Evolutionary conservation across 2,329 filamentous ascomycete species (phyloP).

Genomic region (Colletotrichum gigasporum): DNA sequence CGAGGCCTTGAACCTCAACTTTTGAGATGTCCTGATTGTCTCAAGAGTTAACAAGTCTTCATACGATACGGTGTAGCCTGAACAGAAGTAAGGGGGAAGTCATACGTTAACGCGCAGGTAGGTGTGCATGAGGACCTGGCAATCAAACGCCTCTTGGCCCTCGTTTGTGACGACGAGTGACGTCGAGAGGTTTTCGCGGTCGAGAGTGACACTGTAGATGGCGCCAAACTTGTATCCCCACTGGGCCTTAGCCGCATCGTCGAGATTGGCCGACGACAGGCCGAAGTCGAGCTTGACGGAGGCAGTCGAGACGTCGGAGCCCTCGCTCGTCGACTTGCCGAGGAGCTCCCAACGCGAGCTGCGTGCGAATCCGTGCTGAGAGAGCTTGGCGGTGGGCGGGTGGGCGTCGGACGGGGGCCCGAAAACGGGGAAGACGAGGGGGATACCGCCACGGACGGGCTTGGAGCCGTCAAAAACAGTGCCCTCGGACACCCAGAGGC

Average conservation of each 20-base stretch:
- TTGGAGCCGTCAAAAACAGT: conserved; percentile 88
- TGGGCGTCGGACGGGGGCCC: conserved; percentile 78
- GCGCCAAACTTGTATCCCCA: conserved; percentile 92
- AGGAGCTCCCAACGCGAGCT: conserved; percentile 93
- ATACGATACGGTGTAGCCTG: too few relatives aligned
- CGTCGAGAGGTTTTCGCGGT: conserved; percentile 78
- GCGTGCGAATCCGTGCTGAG: conserved; percentile 95
- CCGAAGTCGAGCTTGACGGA: conserved; percentile 97
- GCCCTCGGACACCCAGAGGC: conserved; percentile 84
- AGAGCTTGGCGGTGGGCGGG: conserved; percentile 79
- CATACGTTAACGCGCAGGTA: conserved; percentile 83
- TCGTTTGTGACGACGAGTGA: conserved; percentile 90
- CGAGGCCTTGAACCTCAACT: conserved; percentile 78
- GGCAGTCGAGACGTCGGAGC: conserved; percentile 56
- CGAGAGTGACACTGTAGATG: conserved; percentile 91
- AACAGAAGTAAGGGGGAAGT: background rate
- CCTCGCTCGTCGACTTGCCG: conserved; percentile 74
- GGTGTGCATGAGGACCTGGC: conserved; percentile 90
- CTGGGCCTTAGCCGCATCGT: conserved; percentile 71
- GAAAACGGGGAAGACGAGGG: conserved; percentile 94
- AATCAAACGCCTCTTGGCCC: conserved; percentile 83
- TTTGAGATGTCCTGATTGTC: conserved; percentile 77
- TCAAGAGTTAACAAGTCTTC: background rate
- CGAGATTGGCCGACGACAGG: conserved; percentile 77
- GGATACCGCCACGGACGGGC: conserved; percentile 90